Evolutionary conservation across 2,329 filamentous ascomycete species (phyloP), one percentile per base, ranked within the genome.

Genomic region (Parafenestella ontariensis): DNA sequence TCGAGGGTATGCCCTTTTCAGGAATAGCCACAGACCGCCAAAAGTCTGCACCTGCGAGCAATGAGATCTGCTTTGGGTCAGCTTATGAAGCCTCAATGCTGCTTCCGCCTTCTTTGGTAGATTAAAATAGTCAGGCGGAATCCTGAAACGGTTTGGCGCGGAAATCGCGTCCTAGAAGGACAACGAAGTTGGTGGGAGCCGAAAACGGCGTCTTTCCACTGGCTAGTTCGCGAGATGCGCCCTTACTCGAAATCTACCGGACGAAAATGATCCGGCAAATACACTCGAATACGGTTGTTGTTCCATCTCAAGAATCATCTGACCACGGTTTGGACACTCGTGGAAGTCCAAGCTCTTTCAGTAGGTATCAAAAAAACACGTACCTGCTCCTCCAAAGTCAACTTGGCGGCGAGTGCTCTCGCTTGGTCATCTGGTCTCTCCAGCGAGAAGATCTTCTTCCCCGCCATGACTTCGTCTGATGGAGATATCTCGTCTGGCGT

Each of bases 1-100:
- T 78, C 0, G 87, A 85, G 5, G 87, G 87, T 29, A 90, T 81
- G 1, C 84, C 83, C 64, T 87, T 81, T 20, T 84, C 71, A 9
- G 85, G 84, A 6, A 90, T 77, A 13, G 83, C 73, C 61, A 85
- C 83, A 29, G 87, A 88, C 66, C 89, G 86, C 88, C 88, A 90
- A 66, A 89, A 89, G 74, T 90, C 87, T 60, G 83, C 81, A 52
- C 86, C 86, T 51, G 75, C 73, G 31, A 77, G 62, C 17, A 77
- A 54, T 40, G 73, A 74, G 42, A 77, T 69, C 75, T 77, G 42
- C n/a, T 23, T 39, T 48, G 43, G 39, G 57, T 75, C 55, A 74
- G 70, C 50, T 46, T 54, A 56, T 23, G 40, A 39, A 44, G 31
- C 40, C 44, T 54, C 43, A 50, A 44, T 49, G 31, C 49, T 46